Evolutionary conservation across 192 early-diverging fungal genomes (phyloP), one percentile per base, ranked within the genome.

Genomic region (Haplosporangium gracile): DNA sequence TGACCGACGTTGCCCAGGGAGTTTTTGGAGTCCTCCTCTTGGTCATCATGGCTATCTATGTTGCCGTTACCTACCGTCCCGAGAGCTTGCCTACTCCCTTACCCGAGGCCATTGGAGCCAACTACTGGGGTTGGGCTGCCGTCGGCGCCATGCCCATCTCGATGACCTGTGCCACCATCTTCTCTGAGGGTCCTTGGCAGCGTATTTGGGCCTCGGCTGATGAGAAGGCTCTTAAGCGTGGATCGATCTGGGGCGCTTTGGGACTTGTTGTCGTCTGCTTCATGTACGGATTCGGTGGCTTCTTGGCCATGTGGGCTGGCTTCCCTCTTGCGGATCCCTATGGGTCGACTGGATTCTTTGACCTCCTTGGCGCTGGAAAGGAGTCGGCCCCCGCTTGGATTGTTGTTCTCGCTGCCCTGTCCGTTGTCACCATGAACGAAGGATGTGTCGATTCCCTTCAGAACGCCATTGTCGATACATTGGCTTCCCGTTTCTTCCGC

Each of bases 111-210:
- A 81, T 95, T 34, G 88, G 93, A 65, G 90, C 94, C 43, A 93
- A 94, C 77, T 91, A 92, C 63, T 89, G 92, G 88, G 93, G 93
- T 70, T 93, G 91, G 79, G 92, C 94, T 81, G 88, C 92, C 36
- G 88, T 94, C 81, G 90, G 88, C 2, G 92, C 93, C 63, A 90
- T 95, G 74, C 90, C 93, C 13, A 89, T 92, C 71, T 93, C 94
- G 43, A 90, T 95, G 78, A 88, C 85, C 53, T 89, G 90, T 71
- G 88, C 94, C 39, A 92, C 92, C 75, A 89, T 95, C 84, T 95
- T 93, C 82, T 93, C 93, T 57, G 94, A 95, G 80, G 93, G 91
- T 32, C 92, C 93, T 49, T 95, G 94, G 94, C 94, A 95, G 89
- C 91, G 94, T 55, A 92, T 94, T 18, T 95, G 94, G 91, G 89